Conservation (phyloP, 192 early-diverging fungal species). For the Obelidium mucronatum region DNA sequence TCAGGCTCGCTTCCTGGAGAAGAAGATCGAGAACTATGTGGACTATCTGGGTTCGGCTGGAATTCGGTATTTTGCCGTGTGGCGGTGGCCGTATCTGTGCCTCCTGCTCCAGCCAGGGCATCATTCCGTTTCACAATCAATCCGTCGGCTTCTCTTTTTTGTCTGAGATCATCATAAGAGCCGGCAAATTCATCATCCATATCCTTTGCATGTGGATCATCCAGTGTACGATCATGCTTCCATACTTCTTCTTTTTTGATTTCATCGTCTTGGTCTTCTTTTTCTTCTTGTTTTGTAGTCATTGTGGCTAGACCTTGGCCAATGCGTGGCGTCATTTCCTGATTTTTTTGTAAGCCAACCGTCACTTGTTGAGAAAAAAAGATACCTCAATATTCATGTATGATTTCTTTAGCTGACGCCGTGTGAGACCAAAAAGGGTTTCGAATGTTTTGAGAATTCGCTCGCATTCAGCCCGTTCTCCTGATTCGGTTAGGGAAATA, state of each 20-base stretch:
- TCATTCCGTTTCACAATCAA: constrained; percentile 16
- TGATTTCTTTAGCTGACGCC: constrained; percentile 48
- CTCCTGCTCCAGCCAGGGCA: not conserved
- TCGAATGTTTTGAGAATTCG: constrained; percentile 63
- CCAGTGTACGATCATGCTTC: constrained; percentile 25
- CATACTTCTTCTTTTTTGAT: constrained; percentile 57
- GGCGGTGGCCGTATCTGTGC: not conserved
- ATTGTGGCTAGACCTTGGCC: constrained; percentile 47
- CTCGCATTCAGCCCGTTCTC: constrained; percentile 53
- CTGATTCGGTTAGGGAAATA: constrained; percentile 50
- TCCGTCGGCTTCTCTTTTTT: constrained; percentile 8
- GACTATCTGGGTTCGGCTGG: not conserved
- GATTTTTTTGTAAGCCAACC: not conserved
- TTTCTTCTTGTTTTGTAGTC: constrained; percentile 24
- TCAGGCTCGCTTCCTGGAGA: constrained; percentile 12
- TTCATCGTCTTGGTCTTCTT: constrained; percentile 46
- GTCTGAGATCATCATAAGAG: constrained; percentile 7
- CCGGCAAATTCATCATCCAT: constrained; percentile 3
- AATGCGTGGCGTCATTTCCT: constrained; percentile 51
- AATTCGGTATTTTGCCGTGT: no score
- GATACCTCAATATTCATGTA: constrained; percentile 56
- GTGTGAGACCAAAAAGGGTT: constrained; percentile 50
- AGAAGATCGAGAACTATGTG: constrained; percentile 23
- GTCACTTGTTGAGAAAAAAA: not conserved
- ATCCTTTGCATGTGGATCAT: constrained; percentile 2